Evolutionary conservation across 495 filamentous ascomycete genomes (phyloP).

Genomic region (Parathielavia hyrcaniae): DNA sequence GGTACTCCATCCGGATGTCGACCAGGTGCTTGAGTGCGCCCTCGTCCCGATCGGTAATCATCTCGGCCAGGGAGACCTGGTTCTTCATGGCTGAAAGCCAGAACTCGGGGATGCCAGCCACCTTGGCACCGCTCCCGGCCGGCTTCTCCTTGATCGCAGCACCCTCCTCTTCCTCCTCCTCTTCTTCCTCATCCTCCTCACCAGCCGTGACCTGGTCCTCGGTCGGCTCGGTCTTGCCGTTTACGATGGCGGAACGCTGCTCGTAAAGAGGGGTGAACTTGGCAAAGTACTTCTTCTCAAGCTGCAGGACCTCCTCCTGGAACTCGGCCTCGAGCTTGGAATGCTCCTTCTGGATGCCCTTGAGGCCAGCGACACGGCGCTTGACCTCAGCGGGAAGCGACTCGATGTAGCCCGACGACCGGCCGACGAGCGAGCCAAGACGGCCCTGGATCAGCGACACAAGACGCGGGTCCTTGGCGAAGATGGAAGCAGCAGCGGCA

Average conservation of each 20-base stretch:
- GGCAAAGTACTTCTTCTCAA: conserved; percentile 98
- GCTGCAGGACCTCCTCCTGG: conserved; percentile 92
- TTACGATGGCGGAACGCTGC: conserved; percentile 89
- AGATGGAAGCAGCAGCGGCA: conserved; percentile 78
- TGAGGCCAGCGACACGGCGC: conserved; percentile 86
- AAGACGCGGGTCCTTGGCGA: conserved; percentile 87
- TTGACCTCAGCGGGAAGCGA: conserved; percentile 82
- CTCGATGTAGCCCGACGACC: conserved; percentile 96
- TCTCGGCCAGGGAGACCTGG: conserved; percentile 88
- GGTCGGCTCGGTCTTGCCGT: conserved; percentile 78
- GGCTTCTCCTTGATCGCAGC: conserved; percentile 45
- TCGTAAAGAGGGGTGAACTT: conserved; percentile 98
- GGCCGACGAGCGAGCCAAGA: conserved; percentile 85
- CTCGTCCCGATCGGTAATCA: conserved; percentile 97
- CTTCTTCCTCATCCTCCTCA: conserved; percentile 66
- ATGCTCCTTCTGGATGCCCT: conserved; percentile 98
- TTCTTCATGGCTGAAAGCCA: conserved; percentile 99
- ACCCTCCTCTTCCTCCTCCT: conserved; percentile 50
- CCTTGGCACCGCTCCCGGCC: conserved; percentile 39
- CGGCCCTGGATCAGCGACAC: conserved; percentile 97
- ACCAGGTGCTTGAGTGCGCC: conserved; percentile 80
- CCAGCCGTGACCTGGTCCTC: conserved; percentile 80
- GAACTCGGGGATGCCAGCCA: conserved; percentile 90
- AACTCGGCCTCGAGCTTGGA: conserved; percentile 96
- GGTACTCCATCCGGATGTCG: conserved; percentile 98